Evolutionary conservation across 257 asterid species (phyloP).

Genomic region (Ilex asprella): DNA sequence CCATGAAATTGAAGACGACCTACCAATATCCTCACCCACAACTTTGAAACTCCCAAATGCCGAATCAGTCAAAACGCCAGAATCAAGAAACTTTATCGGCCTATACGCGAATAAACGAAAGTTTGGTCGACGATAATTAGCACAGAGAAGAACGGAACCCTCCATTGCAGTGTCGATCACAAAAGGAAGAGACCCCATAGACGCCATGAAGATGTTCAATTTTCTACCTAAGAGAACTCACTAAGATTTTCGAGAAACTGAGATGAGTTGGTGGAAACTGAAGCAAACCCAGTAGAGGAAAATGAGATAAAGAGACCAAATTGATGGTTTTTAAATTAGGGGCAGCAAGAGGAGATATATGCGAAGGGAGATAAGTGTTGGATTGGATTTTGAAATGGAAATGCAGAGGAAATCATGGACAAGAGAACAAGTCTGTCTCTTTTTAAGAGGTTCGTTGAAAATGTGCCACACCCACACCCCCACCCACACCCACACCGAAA

Average conservation of each 20-base stretch:
- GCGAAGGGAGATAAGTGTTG: too few species aligned
- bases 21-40: slow-evolving; percentile 23
- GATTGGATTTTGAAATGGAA: too few species aligned
- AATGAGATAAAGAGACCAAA: too few species aligned
- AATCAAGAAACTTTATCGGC: slow-evolving; percentile 29
- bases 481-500: too few species aligned
- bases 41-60: slow-evolving; percentile 25
- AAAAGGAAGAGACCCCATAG: slow-evolving; percentile 47
- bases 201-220: slow-evolving; percentile 42
- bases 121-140: slow-evolving; percentile 28
- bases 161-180: slow-evolving; percentile 36
- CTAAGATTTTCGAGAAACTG: not conserved
- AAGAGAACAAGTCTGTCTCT: too few species aligned
- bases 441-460: too few species aligned
- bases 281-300: too few species aligned
- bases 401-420: too few species aligned
- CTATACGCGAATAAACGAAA: slow-evolving; percentile 30
- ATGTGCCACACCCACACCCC: too few species aligned
- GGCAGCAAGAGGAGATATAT: too few species aligned
- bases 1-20: slow-evolving; percentile 34
- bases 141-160: slow-evolving; percentile 26
- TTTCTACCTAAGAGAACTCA: slow-evolving; percentile 15
- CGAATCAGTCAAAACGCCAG: slow-evolving; percentile 26
- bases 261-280: too few species aligned
- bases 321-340: too few species aligned